A percentile compares a stretch with the other conserved stretches of the same genome.
phyloP scores from a whole-genome alignment of 495 filamentous ascomycete species.

The Friedmanniomyces simplex region DNA sequence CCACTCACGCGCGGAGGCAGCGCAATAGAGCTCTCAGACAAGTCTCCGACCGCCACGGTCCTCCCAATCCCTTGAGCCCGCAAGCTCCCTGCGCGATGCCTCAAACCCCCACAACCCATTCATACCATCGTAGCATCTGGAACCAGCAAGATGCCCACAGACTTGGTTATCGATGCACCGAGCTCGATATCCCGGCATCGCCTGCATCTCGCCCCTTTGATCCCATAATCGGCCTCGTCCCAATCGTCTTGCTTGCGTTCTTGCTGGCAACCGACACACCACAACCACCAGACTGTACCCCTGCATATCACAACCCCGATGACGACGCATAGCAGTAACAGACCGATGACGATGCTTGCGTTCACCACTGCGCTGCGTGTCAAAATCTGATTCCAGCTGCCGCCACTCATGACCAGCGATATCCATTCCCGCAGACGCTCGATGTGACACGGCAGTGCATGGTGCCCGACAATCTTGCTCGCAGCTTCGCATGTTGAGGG shows the following conservation, averaged over 20 bases:
- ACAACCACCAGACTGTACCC: not conserved
- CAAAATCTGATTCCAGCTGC: not conserved
- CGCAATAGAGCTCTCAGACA: too few species aligned
- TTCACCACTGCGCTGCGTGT: not conserved
- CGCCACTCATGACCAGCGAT: not conserved
- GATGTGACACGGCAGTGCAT: not conserved
- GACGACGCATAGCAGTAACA: not conserved
- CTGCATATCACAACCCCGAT: too few species aligned
- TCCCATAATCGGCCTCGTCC: too few species aligned
- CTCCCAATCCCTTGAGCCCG: too few species aligned
- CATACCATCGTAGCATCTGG: too few species aligned
- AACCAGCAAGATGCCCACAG: too few species aligned
- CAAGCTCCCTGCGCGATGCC: not conserved
- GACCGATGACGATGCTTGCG: not conserved
- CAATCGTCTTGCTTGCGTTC: not conserved
- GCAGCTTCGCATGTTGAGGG: not conserved
- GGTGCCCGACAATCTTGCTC: not conserved
- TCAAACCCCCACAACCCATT: too few species aligned
- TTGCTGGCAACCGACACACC: not conserved
- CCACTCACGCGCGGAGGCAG: too few species aligned
- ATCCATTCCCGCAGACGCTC: not conserved
- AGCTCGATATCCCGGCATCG: too few species aligned
- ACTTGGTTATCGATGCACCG: too few species aligned
- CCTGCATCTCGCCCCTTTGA: too few species aligned
- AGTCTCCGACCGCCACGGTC: too few species aligned